Conservation (phyloP, 106 monocot species). For the Allium sativum region DNA sequence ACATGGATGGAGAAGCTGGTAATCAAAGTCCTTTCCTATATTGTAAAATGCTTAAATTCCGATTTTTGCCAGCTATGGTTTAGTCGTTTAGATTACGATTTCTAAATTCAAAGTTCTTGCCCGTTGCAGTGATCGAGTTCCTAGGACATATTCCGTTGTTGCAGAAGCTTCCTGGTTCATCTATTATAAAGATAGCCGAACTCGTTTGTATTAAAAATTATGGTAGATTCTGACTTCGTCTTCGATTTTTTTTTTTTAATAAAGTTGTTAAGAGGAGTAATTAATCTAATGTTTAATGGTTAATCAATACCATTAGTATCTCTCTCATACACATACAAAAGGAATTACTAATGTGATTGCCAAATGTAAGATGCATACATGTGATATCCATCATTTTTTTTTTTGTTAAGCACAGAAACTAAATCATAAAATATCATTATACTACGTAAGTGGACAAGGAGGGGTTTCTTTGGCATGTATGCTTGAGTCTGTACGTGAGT, state of each 20-base stretch:
- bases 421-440: no score
- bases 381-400: no score
- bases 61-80: not conserved
- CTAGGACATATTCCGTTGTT: constrained; percentile 49
- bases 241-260: no score
- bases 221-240: constrained; percentile 19
- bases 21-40: no score
- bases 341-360: no score
- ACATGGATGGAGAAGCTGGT: no score
- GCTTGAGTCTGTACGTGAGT: not conserved
- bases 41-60: not conserved
- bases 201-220: constrained; percentile 35
- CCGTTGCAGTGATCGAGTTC: constrained; percentile 44
- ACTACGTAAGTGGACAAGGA: no score
- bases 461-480: not conserved
- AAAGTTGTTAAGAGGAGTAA: no score
- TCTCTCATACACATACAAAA: no score
- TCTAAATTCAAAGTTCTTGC: not conserved
- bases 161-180: constrained; percentile 51
- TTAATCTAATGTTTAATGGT: not conserved
- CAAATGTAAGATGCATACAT: no score
- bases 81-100: not conserved
- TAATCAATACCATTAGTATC: no score
- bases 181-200: constrained; percentile 40
- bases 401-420: no score